phyloP scores from a whole-genome alignment of 495 filamentous ascomycete genomes.

The Talaromyces trachyspermus region DNA sequence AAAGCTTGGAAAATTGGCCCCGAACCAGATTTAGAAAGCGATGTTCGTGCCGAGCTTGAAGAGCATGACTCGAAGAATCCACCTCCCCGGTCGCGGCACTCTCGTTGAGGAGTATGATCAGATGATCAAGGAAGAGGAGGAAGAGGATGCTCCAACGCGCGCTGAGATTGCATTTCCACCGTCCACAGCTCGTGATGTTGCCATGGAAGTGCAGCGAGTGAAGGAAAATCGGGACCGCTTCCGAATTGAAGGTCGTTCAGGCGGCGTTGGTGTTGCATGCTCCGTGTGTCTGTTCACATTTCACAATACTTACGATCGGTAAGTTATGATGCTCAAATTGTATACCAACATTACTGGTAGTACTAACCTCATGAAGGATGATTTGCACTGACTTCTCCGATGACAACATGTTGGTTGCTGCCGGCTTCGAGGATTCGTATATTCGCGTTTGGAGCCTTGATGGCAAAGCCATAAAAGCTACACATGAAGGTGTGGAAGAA shows the following conservation, averaged over 20 bases:
- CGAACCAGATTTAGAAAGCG: conserved; percentile 70
- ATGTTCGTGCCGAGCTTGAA: conserved; percentile 75
- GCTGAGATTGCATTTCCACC: conserved; percentile 77
- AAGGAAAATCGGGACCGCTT: conserved; percentile 88
- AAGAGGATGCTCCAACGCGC: conserved; percentile 70
- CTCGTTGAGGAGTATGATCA: conserved; percentile 74
- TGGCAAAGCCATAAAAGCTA: conserved; percentile 54
- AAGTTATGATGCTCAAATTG: conserved; percentile 22
- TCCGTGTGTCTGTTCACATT: conserved; percentile 95
- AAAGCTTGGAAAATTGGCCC: conserved; percentile 68
- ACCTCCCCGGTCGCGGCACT: conserved; percentile 55
- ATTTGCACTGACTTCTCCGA: conserved; percentile 91
- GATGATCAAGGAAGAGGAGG: conserved; percentile 85
- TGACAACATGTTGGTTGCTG: conserved; percentile 75
- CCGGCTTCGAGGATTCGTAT: conserved; percentile 86
- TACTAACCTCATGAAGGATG: conserved; percentile 48
- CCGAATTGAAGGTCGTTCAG: conserved; percentile 69
- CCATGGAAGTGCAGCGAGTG: conserved; percentile 91
- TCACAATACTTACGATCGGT: conserved; percentile 90
- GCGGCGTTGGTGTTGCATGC: conserved; percentile 69
- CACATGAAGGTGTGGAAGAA: conserved; percentile 35
- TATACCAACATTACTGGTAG: conserved; percentile 2
- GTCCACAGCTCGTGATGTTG: conserved; percentile 77
- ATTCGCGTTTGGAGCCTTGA: conserved; percentile 89
- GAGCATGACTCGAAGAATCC: conserved; percentile 70